Percentiles rank a stretch among this genome's conserved stretches.
Evolutionary conservation across 1,139 yeast genomes (phyloP).

Genomic region (Williopsis jadinii): DNA sequence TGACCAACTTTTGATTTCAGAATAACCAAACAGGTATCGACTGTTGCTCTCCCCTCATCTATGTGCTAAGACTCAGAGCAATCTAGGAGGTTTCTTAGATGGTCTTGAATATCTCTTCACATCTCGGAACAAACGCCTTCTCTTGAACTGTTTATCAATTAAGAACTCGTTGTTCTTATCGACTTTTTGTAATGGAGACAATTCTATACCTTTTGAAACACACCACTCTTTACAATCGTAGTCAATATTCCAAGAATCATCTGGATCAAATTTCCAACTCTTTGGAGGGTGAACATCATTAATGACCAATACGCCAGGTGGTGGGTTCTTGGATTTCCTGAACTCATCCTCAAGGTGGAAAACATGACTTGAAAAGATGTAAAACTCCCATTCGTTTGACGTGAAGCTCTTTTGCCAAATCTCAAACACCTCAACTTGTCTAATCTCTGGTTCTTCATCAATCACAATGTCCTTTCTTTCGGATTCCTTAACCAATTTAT

Average conservation of each 20-base stretch:
- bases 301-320: slow-evolving; percentile 56
- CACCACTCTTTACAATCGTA: slow-evolving; percentile 47
- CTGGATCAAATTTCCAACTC: slow-evolving; percentile 65
- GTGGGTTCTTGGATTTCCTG: slow-evolving; percentile 54
- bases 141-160: slow-evolving; percentile 46
- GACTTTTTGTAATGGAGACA: slow-evolving; percentile 34
- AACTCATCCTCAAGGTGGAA: slow-evolving; percentile 46
- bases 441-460: slow-evolving; percentile 59
- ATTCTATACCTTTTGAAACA: slow-evolving; percentile 41
- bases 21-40: no score
- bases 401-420: slow-evolving; percentile 61
- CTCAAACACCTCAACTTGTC: slow-evolving; percentile 68
- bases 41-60: no score
- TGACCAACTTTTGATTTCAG: no score
- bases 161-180: slow-evolving; percentile 42
- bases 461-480: slow-evolving; percentile 48
- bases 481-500: slow-evolving; percentile 26
- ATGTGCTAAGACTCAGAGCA: slow-evolving; percentile 3
- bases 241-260: slow-evolving; percentile 66
- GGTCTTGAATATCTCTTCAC: slow-evolving; percentile 44
- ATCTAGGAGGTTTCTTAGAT: slow-evolving; percentile 27
- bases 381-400: slow-evolving; percentile 54
- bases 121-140: slow-evolving; percentile 47
- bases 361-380: slow-evolving; percentile 38
- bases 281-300: slow-evolving; percentile 58